Base-by-base conservation (phyloP, 1,284 basidiomycete genomes). In the Quambalaria eucalypti region DNA sequence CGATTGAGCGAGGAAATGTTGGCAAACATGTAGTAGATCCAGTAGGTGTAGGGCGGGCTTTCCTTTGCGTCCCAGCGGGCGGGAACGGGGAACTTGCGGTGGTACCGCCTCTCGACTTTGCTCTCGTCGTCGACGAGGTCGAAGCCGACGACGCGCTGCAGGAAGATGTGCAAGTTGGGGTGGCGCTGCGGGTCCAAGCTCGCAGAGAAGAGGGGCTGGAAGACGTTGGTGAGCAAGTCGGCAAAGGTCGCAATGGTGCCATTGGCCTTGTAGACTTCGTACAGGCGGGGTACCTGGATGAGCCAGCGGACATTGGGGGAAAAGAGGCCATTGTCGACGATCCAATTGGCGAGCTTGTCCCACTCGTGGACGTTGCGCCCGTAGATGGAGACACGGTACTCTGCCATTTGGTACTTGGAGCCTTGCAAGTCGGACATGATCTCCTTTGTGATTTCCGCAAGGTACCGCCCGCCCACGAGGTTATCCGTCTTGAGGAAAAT, bases 401-500 rank as follows among this genome's bases (percentile, higher is more conserved):
- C 88, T 83, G 75, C 60, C 64, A 61, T 61, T 81, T 98, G 93
- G 71, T 99, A 99, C 78, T 99, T 99, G 81, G 88, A 92, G 77
- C 93, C 89, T 76, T 97, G 91, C 33, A 97, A 77, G 82, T 98
- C 95, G 28, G 82, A 86, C 83, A 97, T 96, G 47, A 98, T 81
- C 81, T 99, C 95, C 79, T 85, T 84, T 0, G 92, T 97, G 48
- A 98, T 79, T 75, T 98, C 95, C 6, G 95, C 95, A 26, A 99
- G 81, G 75, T 99, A 99, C 47, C 86, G 81, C 1, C 95, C 95
- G 21, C 71, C 49, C 51, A 74, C 65, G 51, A 66, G 60, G 54
- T 99, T 99, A 77, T 98, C 93, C 1, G 93, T 96, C 80, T 99
- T 99, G 63, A 99, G 78, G 80, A 99, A 99, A 68, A 98, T 98